Evolutionary conservation across 352 stramenopile genomes (phyloP), one percentile per base, ranked within the genome.

Genomic region (Globisporangium abappressorium): DNA sequence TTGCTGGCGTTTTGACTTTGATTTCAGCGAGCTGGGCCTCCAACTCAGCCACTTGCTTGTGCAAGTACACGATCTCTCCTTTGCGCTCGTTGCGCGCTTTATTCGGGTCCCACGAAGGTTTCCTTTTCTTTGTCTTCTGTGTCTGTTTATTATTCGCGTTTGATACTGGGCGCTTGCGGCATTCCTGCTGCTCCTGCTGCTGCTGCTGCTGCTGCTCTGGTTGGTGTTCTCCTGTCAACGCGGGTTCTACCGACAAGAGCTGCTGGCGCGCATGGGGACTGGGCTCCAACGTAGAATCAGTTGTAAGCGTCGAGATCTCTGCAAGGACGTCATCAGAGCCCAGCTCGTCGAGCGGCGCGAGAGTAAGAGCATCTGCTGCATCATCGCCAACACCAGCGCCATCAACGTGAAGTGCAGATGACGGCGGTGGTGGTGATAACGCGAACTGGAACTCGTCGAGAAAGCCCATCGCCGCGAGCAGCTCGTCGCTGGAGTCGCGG

Each of bases 31-130:
- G 36, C 61, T 79, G 64, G 57, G 68, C 24, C 54, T 82, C 73
- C 59, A 82, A 36, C 33, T 78, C 73, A 22, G 64, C 60, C 54
- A 76, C 73, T 46, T 74, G 71, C 26, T 78, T 70, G 38, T 43
- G 67, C 14, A 83, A 55, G 59, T 72, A 78, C 12, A 72, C 70
- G 57, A 83, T 70, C 59, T 83, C 75, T 41, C 77, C 70, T 22
- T 64, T 47, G 11, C 75, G 75, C 49, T 75, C 75, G 30, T 81
- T 72, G 8, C 75, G 70, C 15, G 41, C 59, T 55, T 57, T 65
- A 22, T 65, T 65, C 43, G 60, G 43, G n/a, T 65, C 18, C 28
- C 54, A 59, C 54, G 54, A 22, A 5, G 53, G 28, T 30, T 58
- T 59, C 28, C 22, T 26, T 6, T 59, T 59, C 18, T 26, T 22